Conservation (phyloP, 2,329 filamentous ascomycete genomes). For the Ascosphaera aggregata region DNA sequence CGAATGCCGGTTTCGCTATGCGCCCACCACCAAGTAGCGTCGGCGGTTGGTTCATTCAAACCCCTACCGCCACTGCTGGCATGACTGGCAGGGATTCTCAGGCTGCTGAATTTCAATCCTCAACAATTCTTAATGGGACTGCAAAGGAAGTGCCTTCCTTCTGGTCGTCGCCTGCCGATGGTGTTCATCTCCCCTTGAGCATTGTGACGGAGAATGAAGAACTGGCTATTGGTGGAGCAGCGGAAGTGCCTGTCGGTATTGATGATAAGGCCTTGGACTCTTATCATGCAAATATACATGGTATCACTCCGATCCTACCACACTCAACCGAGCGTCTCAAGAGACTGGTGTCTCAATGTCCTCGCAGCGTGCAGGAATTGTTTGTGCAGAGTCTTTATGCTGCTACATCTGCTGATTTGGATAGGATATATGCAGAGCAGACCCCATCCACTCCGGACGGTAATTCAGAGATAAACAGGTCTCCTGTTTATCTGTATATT, state of each 20-base stretch:
- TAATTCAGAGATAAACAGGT: neutral
- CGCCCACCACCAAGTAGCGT: conserved; percentile 6
- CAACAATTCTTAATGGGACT: conserved; percentile 13
- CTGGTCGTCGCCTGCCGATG: conserved; percentile 10
- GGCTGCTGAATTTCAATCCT: conserved; percentile 8
- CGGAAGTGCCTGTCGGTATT: conserved; percentile 14
- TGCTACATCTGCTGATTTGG: conserved; percentile 13
- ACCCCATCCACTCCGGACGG: conserved; percentile 3
- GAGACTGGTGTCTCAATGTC: conserved; percentile 16
- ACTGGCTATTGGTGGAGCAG: conserved; percentile 11
- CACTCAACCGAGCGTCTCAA: conserved; percentile 16
- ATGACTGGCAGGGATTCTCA: conserved; percentile 3
- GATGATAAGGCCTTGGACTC: conserved; percentile 18
- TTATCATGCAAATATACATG: conserved; percentile 20
- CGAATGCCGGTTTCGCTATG: conserved; percentile 2
- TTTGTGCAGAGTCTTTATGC: conserved; percentile 19
- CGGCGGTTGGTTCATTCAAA: conserved; percentile 11
- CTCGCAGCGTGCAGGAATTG: conserved; percentile 17
- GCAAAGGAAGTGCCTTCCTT: conserved; percentile 17
- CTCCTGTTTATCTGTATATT: conserved; percentile 1
- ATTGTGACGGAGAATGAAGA: conserved; percentile 8
- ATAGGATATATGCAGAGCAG: conserved; percentile 14
- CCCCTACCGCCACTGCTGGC: conserved; percentile 7
- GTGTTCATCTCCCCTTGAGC: neutral
- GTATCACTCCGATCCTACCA: conserved; percentile 18